Percentiles rank a stretch among this genome's conserved stretches.
Conservation (phyloP, 441 rosid species). For the Adansonia grandidieri region DNA sequence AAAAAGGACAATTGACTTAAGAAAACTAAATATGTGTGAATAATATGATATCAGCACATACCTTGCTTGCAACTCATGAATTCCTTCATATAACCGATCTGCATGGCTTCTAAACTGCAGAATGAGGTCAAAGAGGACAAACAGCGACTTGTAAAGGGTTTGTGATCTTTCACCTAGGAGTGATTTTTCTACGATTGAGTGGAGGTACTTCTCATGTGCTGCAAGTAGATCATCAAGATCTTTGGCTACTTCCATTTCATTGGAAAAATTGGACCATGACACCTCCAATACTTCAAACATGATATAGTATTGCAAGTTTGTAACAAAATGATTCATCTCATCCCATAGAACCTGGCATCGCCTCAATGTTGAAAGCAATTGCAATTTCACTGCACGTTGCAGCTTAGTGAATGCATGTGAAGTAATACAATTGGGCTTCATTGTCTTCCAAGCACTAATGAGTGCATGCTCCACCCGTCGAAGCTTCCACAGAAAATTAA, state of each 20-base stretch:
- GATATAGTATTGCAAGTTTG: constrained; percentile 90
- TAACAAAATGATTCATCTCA: constrained; percentile 94
- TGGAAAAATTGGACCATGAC: constrained; percentile 85
- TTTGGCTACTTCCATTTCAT: constrained; percentile 83
- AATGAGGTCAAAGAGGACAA: constrained; percentile 85
- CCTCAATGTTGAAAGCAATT: constrained; percentile 79
- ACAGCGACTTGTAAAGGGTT: constrained; percentile 72
- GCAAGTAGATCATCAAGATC: constrained; percentile 92
- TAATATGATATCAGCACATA: constrained; percentile 31
- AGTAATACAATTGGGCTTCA: constrained; percentile 94
- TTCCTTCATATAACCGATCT: constrained; percentile 83
- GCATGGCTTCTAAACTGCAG: constrained; percentile 84
- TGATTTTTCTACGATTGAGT: constrained; percentile 79
- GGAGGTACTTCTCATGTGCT: constrained; percentile 87
- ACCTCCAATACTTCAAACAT: constrained; percentile 98
- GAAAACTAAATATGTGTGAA: neutral
- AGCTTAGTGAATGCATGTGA: constrained; percentile 79
- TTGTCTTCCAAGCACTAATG: constrained; percentile 93
- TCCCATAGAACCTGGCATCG: constrained; percentile 94
- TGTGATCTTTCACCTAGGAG: constrained; percentile 88
- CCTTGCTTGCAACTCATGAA: constrained; percentile 84
- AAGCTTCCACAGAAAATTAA: constrained; percentile 93
- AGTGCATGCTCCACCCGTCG: constrained; percentile 95
- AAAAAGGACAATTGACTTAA: neutral
- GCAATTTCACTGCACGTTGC: constrained; percentile 67